These are phyloP conservation scores for Kluyveromyces wickerhamii DNA, from an alignment of 805 yeast genomes.

Conservation along the genomic window DNA sequence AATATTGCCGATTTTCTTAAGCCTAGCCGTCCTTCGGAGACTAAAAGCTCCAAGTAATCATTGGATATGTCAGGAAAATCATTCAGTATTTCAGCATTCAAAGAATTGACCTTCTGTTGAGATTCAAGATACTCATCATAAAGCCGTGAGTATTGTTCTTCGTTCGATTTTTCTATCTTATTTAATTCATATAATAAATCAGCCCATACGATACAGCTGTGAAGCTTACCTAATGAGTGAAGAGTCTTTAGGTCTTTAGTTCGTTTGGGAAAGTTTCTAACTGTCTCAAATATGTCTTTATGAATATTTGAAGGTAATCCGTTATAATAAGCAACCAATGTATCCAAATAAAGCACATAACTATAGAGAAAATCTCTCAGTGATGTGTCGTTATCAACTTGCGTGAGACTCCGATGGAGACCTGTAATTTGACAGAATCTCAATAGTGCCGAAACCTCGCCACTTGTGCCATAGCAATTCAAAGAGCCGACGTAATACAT, in stretches of 20 bases:
- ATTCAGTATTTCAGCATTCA: neutral
- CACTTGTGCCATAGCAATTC: constrained; percentile 1
- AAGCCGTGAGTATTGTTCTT: neutral
- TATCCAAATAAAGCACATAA: neutral
- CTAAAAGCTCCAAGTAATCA: neutral
- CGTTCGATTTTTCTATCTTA: neutral
- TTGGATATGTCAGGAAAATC: neutral
- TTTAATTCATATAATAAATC: neutral
- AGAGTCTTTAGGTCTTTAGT: constrained; percentile 1
- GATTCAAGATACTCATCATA: neutral
- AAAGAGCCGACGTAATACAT: constrained; percentile 3
- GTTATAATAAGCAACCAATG: constrained; percentile 1
- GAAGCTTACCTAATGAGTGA: neutral
- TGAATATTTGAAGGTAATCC: neutral
- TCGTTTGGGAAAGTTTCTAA: neutral
- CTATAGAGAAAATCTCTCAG: constrained; percentile 1
- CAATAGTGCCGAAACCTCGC: constrained; percentile 1
- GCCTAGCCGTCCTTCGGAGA: constrained; percentile 1
- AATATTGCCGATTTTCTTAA: constrained; percentile 3
- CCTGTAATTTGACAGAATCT: constrained; percentile 3
- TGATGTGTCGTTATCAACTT: neutral
- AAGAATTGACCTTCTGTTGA: neutral
- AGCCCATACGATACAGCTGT: neutral
- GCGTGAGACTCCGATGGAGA: constrained; percentile 1
- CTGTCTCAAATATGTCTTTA: constrained; percentile 1